Percentiles rank a stretch among this genome's conserved stretches.
Conservation (phyloP, 2,329 filamentous ascomycete species). For the Neopestalotiopsis sp. region DNA sequence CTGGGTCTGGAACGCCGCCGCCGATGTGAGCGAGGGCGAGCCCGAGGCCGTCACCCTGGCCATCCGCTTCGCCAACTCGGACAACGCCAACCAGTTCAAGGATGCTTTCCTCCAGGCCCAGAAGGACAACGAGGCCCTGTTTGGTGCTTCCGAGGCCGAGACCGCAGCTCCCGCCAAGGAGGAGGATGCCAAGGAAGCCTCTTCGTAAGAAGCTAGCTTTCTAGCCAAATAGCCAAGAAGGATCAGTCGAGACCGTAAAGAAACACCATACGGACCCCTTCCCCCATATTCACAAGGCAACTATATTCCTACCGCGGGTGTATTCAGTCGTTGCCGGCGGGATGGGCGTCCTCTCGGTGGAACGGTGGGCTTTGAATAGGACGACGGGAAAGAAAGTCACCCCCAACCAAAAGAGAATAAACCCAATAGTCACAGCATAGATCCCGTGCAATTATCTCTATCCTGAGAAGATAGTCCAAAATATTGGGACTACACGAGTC, state of each 20-base stretch:
- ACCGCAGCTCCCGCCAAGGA: conserved; percentile 19
- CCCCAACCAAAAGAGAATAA: conserved; percentile 14
- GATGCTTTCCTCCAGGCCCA: conserved; percentile 96
- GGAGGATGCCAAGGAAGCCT: not conserved
- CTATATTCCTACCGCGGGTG: not conserved
- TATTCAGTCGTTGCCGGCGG: not conserved
- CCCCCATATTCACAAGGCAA: not conserved
- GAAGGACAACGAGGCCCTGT: conserved; percentile 91
- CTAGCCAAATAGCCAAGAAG: not conserved
- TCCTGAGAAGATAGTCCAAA: not conserved
- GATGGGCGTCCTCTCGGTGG: not conserved
- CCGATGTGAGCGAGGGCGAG: conserved; percentile 97
- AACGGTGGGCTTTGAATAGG: conserved; percentile 2
- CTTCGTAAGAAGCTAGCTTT: not conserved
- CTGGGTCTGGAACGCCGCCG: conserved; percentile 99
- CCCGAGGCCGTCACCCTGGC: conserved; percentile 94
- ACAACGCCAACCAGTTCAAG: conserved; percentile 98
- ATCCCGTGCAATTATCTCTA: conserved; percentile 6
- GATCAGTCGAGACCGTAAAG: not conserved
- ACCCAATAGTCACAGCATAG: conserved; percentile 11
- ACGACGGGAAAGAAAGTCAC: not conserved
- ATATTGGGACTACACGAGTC: not conserved
- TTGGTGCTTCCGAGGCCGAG: conserved; percentile 55
- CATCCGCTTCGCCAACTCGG: conserved; percentile 96
- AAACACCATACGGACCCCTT: not conserved